Percentiles rank a stretch among this genome's conserved stretches.
Conservation (phyloP, 2,329 filamentous ascomycete species). For the Xenosphaeropsis pyriputrescens region DNA sequence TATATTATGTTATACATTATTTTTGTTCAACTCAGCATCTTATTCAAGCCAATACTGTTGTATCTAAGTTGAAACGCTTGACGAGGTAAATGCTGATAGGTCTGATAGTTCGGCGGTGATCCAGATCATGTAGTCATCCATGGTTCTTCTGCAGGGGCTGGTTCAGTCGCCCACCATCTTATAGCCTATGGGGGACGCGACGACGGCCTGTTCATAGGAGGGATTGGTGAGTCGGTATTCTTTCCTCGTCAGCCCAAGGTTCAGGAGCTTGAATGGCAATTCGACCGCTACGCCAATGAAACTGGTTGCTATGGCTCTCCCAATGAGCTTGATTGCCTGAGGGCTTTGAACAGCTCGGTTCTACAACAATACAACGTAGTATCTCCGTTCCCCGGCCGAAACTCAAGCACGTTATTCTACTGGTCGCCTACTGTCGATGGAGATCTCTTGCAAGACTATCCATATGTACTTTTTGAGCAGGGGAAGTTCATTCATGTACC, state of each 20-base stretch:
- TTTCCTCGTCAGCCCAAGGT: conserved; percentile 23
- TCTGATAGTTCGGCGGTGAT: conserved; percentile 25
- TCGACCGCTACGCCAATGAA: conserved; percentile 19
- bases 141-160: conserved; percentile 30
- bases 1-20: too few species aligned
- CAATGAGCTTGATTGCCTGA: conserved; percentile 21
- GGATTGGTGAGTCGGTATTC: conserved; percentile 19
- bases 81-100: background rate
- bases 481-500: conserved; percentile 24
- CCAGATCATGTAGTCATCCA: conserved; percentile 29
- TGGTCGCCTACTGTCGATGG: conserved; percentile 27
- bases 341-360: conserved; percentile 17
- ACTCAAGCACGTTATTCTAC: conserved; percentile 20
- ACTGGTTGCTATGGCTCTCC: conserved; percentile 15
- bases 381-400: conserved; percentile 21
- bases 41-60: too few species aligned
- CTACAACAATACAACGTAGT: conserved; percentile 23
- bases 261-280: conserved; percentile 24
- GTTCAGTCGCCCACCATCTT: conserved; percentile 24
- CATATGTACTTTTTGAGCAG: conserved; percentile 19
- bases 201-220: conserved; percentile 13
- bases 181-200: conserved; percentile 14
- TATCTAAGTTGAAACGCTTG: too few species aligned
- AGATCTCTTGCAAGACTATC: conserved; percentile 23
- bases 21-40: too few species aligned